Percentiles rank a stretch among this genome's conserved stretches.
Evolutionary conservation across 1,139 yeast species (phyloP).

Genomic region (Saccharomycopsis hybrid): DNA sequence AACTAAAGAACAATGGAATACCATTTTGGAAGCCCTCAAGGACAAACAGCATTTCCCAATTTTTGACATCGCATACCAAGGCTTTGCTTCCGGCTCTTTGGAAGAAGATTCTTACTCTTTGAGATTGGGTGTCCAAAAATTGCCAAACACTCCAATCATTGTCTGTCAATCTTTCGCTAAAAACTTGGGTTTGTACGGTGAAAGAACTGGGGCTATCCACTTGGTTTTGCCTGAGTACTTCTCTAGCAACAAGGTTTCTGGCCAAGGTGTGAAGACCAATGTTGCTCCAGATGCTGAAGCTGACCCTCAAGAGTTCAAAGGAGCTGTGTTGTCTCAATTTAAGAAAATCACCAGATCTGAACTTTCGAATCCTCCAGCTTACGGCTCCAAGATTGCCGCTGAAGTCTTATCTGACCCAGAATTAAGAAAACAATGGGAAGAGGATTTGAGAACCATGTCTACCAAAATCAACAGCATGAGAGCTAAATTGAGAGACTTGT

Average conservation of each 20-base stretch:
- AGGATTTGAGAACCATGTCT: slow-evolving; percentile 72
- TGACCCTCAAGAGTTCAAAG: slow-evolving; percentile 27
- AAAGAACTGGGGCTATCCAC: slow-evolving; percentile 88
- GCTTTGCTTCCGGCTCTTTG: slow-evolving; percentile 73
- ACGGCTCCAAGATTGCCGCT: slow-evolving; percentile 86
- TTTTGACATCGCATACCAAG: slow-evolving; percentile 92
- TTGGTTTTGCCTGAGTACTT: slow-evolving; percentile 31
- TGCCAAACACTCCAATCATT: slow-evolving; percentile 32
- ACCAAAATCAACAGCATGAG: slow-evolving; percentile 74
- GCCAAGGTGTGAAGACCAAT: slow-evolving; percentile 1
- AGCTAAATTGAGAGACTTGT: slow-evolving; percentile 39
- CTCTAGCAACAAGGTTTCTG: neutral
- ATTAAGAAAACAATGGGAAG: slow-evolving; percentile 67
- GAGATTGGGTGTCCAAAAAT: slow-evolving; percentile 31
- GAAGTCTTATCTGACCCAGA: slow-evolving; percentile 57
- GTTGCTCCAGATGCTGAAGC: slow-evolving; percentile 39
- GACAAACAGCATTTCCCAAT: slow-evolving; percentile 59
- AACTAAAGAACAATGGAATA: slow-evolving; percentile 68
- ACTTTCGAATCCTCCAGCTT: slow-evolving; percentile 91
- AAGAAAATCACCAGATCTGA: slow-evolving; percentile 77
- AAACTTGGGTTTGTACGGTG: slow-evolving; percentile 96
- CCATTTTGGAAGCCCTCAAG: slow-evolving; percentile 55
- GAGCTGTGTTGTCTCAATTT: slow-evolving; percentile 65
- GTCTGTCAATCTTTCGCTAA: slow-evolving; percentile 91
- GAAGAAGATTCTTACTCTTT: slow-evolving; percentile 44